Evolutionary conservation across 441 rosid species (phyloP).

Genomic region (Pelargonium myrrhifolium): DNA sequence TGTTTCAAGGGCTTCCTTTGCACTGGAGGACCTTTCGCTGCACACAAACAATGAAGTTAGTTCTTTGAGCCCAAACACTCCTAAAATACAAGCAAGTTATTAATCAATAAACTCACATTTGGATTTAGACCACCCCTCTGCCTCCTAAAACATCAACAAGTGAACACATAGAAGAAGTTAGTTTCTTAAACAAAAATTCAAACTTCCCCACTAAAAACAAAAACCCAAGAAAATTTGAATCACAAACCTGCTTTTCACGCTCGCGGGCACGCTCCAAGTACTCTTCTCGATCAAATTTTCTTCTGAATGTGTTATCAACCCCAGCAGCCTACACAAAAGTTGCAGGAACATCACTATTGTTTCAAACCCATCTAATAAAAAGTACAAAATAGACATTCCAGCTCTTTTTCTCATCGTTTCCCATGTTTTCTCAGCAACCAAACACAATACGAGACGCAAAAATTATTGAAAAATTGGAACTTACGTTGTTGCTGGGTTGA

Average conservation of each 20-base stretch:
- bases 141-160: conserved; percentile 43
- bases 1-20: conserved; percentile 97
- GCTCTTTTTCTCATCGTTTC: background rate
- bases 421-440: background rate
- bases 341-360: background rate
- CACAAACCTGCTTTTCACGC: conserved; percentile 68
- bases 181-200: background rate
- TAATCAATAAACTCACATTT: conserved; percentile 42
- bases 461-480: background rate
- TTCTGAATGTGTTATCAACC: conserved; percentile 82
- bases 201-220: background rate
- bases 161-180: background rate
- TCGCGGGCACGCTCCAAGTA: conserved; percentile 79
- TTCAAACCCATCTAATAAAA: background rate
- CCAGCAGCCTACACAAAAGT: conserved; percentile 42
- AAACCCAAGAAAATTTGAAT: background rate
- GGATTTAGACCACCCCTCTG: conserved; percentile 51
- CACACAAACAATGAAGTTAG: conserved; percentile 7
- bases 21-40: conserved; percentile 89
- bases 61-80: background rate
- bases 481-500: conserved; percentile 8
- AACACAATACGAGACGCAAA: conserved; percentile 1
- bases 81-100: conserved; percentile 1
- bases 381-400: background rate
- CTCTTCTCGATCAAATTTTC: conserved; percentile 80